Conservation (phyloP, 257 asterid species). For the Solanum chiquidenum region DNA sequence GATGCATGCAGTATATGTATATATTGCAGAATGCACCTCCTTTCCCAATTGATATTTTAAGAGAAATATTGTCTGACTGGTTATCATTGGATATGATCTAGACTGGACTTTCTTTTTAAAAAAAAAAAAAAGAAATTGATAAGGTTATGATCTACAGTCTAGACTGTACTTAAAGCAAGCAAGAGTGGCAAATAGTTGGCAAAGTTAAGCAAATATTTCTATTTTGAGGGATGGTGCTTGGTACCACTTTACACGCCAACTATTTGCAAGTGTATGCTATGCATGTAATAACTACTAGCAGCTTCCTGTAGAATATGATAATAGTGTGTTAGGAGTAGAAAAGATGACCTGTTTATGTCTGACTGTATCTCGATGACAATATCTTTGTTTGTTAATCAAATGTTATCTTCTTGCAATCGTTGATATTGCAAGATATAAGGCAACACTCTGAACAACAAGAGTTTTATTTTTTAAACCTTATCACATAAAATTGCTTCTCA, state of each 20-base stretch:
- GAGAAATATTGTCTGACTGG: background rate
- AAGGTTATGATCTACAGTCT: background rate
- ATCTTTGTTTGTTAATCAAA: background rate
- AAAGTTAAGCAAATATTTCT: background rate
- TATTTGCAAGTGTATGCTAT: background rate
- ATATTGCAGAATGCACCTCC: background rate
- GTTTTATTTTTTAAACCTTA: background rate
- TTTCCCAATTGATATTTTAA: background rate
- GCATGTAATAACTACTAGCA: background rate
- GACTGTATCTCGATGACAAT: background rate
- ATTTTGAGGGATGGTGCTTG: background rate
- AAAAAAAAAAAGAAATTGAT: background rate
- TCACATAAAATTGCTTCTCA: background rate
- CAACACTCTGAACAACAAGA: background rate
- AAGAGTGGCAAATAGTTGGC: background rate
- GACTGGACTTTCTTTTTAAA: background rate
- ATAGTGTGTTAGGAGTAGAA: background rate
- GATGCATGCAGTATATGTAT: background rate
- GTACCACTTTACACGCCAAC: background rate
- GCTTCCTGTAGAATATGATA: background rate
- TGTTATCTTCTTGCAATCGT: background rate
- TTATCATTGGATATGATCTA: background rate
- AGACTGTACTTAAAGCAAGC: background rate
- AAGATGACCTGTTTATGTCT: background rate
- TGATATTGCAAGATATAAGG: background rate